Evolutionary conservation across 1,139 yeast species (phyloP).

Genomic region (Debaryomyces nepalensis): DNA sequence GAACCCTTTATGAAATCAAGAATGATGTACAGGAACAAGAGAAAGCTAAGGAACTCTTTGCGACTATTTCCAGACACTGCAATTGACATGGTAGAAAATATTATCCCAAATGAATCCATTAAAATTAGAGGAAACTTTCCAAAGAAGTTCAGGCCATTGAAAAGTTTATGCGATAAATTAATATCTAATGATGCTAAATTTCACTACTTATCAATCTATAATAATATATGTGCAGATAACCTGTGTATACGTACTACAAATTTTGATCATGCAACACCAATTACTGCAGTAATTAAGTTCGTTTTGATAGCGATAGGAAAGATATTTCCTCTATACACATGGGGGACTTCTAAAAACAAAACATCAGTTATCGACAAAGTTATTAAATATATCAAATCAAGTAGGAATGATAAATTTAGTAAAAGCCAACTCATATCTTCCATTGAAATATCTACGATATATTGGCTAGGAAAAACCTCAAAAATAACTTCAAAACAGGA

Average conservation of each 20-base stretch:
- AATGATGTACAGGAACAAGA: conserved; percentile 18
- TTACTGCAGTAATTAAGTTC: conserved; percentile 41
- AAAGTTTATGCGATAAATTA: conserved; percentile 21
- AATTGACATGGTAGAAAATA: conserved; percentile 10
- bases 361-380: conserved; percentile 41
- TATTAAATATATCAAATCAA: conserved; percentile 42
- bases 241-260: conserved; percentile 16
- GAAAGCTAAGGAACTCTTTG: not conserved
- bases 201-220: conserved; percentile 32
- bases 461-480: conserved; percentile 49
- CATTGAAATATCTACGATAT: conserved; percentile 43
- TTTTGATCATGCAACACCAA: conserved; percentile 28
- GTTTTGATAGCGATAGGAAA: conserved; percentile 46
- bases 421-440: conserved; percentile 29
- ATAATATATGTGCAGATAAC: conserved; percentile 23
- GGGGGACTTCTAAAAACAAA: conserved; percentile 62
- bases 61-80: conserved; percentile 9
- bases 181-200: conserved; percentile 29
- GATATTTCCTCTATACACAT: conserved; percentile 54
- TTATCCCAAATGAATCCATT: conserved; percentile 6
- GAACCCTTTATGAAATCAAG: conserved; percentile 15
- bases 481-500: conserved; percentile 42
- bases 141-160: conserved; percentile 25
- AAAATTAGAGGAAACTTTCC: conserved; percentile 22
- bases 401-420: conserved; percentile 34